A percentile compares a stretch with the other conserved stretches of the same genome.
These are phyloP conservation scores for Verticillium dahliae DNA, from an alignment of 2,329 filamentous ascomycete species.

Conservation along the genomic window DNA sequence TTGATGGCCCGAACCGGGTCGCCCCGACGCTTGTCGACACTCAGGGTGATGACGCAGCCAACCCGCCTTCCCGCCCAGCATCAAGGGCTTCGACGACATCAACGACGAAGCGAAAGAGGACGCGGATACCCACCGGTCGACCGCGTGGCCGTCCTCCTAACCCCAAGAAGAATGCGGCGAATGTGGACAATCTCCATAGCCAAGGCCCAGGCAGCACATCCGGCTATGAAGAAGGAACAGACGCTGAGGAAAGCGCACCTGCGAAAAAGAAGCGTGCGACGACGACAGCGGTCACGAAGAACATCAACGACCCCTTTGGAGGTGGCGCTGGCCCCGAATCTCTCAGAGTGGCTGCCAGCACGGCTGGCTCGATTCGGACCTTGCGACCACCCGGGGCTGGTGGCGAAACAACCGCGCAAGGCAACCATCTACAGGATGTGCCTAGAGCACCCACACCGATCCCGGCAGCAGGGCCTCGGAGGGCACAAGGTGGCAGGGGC, in stretches of 20 bases:
- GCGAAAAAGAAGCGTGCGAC: conserved; percentile 71
- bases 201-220: conserved; percentile 55
- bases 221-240: conserved; percentile 62
- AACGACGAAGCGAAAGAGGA: conserved; percentile 5
- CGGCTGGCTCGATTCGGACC: conserved; percentile 77
- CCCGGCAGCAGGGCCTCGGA: conserved; percentile 39
- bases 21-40: conserved; percentile 22
- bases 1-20: conserved; percentile 24
- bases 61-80: conserved; percentile 48
- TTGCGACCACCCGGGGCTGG: conserved; percentile 65
- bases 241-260: conserved; percentile 45
- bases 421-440: conserved; percentile 60
- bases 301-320: conserved; percentile 66
- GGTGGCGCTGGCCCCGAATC: conserved; percentile 68
- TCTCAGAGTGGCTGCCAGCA: conserved; percentile 83
- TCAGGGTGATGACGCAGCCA: conserved; percentile 21
- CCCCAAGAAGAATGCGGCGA: conserved; percentile 42
- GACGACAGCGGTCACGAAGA: conserved; percentile 64
- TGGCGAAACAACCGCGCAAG: conserved; percentile 28
- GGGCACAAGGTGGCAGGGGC: conserved; percentile 19
- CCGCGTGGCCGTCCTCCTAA: conserved; percentile 38
- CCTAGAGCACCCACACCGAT: conserved; percentile 73
- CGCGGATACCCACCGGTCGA: conserved; percentile 43
- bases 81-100: conserved; percentile 50
- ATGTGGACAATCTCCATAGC: neutral